Percentiles rank a stretch among this genome's conserved stretches.
Evolutionary conservation across 2,329 filamentous ascomycete species (phyloP).

Genomic region (Hypoxylon sp.): DNA sequence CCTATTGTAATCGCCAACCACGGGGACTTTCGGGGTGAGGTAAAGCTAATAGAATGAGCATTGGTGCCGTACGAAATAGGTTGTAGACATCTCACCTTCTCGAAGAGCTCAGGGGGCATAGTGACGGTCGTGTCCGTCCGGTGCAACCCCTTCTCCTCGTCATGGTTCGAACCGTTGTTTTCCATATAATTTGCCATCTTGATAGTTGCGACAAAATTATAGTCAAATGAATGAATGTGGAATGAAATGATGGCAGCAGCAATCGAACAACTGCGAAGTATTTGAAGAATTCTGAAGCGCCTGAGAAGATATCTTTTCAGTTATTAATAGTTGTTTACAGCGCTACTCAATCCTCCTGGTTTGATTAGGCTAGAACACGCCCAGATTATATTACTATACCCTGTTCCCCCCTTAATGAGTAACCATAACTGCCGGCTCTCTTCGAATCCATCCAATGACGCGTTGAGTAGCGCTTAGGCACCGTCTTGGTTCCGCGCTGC

Average conservation of each 20-base stretch:
- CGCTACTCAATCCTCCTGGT: constrained; percentile 16
- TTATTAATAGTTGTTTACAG: constrained; percentile 35
- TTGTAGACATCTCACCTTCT: constrained; percentile 49
- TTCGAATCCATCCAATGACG: constrained; percentile 28
- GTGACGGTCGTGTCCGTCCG: constrained; percentile 55
- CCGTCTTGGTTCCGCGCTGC: constrained; percentile 17
- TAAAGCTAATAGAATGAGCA: constrained; percentile 53
- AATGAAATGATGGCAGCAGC: background rate
- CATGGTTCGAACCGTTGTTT: constrained; percentile 32
- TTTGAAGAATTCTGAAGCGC: constrained; percentile 1
- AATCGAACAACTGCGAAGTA: background rate
- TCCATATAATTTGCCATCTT: constrained; percentile 45
- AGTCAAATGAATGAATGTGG: constrained; percentile 2
- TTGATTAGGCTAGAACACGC: constrained; percentile 32
- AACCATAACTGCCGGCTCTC: constrained; percentile 34
- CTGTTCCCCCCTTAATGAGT: constrained; percentile 7
- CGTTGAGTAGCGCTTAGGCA: constrained; percentile 26
- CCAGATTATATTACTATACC: constrained; percentile 26
- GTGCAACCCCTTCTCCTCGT: constrained; percentile 56
- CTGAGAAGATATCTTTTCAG: background rate
- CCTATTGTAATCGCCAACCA: constrained; percentile 55
- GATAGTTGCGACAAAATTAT: constrained; percentile 8
- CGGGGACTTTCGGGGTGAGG: constrained; percentile 57
- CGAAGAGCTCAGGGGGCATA: constrained; percentile 58
- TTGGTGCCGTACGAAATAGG: background rate